These are phyloP conservation scores for Eucalyptus sp. DNA, from an alignment of 345 rosid species.

Conservation along the genomic window DNA sequence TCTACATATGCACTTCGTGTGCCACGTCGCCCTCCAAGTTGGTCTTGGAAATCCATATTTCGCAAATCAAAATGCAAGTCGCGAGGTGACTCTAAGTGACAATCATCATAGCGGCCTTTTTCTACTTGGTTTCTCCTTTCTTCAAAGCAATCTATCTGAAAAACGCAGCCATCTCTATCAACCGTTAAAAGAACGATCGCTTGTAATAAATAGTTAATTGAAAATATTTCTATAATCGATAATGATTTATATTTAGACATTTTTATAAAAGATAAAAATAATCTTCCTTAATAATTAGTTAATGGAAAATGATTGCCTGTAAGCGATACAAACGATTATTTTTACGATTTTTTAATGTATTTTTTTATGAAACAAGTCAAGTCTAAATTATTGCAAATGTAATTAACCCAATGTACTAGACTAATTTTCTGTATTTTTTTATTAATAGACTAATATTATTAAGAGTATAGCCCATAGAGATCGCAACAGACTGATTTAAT, in stretches of 20 bases:
- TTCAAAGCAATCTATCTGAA: not conserved
- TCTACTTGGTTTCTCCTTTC: not conserved
- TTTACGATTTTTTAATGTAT: too few relatives aligned
- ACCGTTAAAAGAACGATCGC: not conserved
- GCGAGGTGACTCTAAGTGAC: not conserved
- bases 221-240: too few relatives aligned
- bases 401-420: not conserved
- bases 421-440: not conserved
- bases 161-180: not conserved
- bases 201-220: too few relatives aligned
- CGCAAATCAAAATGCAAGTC: not conserved
- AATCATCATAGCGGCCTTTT: not conserved
- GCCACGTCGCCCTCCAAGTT: not conserved
- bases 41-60: not conserved
- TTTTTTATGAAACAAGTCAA: too few relatives aligned
- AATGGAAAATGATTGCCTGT: too few relatives aligned
- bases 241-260: too few relatives aligned
- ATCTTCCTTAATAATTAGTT: too few relatives aligned
- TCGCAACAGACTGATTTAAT: not conserved
- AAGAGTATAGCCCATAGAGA: not conserved
- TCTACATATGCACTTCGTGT: not conserved
- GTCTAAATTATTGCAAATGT: not conserved
- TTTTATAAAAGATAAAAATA: too few relatives aligned
- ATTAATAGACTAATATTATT: too few relatives aligned
- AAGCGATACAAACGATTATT: too few relatives aligned